phyloP scores from a whole-genome alignment of 1,284 basidiomycete genomes.

The Boletus smithii region DNA sequence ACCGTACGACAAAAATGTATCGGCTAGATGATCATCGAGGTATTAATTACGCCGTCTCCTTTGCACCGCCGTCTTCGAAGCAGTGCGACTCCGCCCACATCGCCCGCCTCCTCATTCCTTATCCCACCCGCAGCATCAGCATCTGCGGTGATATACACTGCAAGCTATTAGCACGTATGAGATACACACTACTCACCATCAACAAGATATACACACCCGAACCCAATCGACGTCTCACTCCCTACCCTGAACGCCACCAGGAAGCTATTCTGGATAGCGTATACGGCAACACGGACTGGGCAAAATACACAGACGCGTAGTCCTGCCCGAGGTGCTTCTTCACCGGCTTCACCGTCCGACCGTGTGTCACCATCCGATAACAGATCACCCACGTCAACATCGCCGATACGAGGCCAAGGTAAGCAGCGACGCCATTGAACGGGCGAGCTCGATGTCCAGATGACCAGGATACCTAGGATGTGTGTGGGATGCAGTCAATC shows the following conservation, averaged over 20 bases:
- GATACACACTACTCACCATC: no score
- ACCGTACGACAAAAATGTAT: no score
- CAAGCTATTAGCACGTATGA: no score
- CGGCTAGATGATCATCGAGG: no score
- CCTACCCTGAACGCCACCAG: constrained; percentile 20
- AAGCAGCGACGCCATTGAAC: constrained; percentile 17
- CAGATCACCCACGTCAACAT: constrained; percentile 25
- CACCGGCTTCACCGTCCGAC: constrained; percentile 9
- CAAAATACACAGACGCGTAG: constrained; percentile 22
- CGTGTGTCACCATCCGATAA: constrained; percentile 21
- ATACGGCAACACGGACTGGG: constrained; percentile 29
- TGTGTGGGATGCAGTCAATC: background rate
- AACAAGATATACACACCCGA: constrained; percentile 25
- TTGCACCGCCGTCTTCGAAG: background rate
- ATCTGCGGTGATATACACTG: constrained; percentile 31
- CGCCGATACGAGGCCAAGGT: constrained; percentile 23
- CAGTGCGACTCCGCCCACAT: no score
- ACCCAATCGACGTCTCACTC: constrained; percentile 14
- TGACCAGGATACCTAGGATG: constrained; percentile 19
- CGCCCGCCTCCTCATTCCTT: constrained; percentile 13
- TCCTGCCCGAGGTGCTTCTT: constrained; percentile 21
- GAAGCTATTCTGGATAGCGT: constrained; percentile 29
- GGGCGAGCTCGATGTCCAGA: constrained; percentile 16
- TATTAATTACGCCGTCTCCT: no score
- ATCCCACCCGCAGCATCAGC: constrained; percentile 26